These are phyloP conservation scores for Suillus fuscotomentosus DNA, from an alignment of 768 basidiomycete genomes.

Conservation along the genomic window DNA sequence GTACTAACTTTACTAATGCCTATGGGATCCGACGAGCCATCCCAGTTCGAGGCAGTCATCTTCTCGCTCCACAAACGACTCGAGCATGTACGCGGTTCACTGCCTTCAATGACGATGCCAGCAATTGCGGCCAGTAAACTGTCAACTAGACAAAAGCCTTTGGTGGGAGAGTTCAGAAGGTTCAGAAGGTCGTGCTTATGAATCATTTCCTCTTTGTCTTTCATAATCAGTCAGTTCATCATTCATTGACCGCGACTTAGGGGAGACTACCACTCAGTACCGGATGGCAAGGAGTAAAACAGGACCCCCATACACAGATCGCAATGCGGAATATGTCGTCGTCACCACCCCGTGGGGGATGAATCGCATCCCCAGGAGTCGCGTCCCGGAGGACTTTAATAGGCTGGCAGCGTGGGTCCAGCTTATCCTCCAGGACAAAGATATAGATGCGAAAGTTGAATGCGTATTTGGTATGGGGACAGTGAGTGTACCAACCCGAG, in stretches of 20 bases:
- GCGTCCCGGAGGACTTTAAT: constrained; percentile 17
- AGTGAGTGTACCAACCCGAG: constrained; percentile 20
- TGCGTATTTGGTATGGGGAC: constrained; percentile 29
- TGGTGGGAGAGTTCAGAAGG: too few relatives aligned
- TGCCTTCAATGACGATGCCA: neutral
- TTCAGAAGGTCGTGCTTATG: neutral
- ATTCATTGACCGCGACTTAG: neutral
- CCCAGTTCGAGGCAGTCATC: neutral
- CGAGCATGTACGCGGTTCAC: neutral
- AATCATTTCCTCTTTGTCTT: neutral
- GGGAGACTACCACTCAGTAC: neutral
- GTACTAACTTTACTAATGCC: neutral
- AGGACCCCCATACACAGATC: constrained; percentile 27
- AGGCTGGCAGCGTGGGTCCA: constrained; percentile 25
- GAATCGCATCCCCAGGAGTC: constrained; percentile 5
- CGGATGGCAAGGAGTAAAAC: constrained; percentile 15
- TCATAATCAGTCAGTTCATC: neutral
- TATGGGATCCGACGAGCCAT: neutral
- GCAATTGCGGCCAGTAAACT: neutral
- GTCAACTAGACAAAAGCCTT: neutral
- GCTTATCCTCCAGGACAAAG: constrained; percentile 18
- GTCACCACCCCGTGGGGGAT: constrained; percentile 26
- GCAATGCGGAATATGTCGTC: constrained; percentile 22
- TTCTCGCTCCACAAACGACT: neutral
- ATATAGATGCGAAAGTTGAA: constrained; percentile 16